Base-by-base conservation (phyloP, 2,329 filamentous ascomycete genomes). In the Bretziella fagacearum region DNA sequence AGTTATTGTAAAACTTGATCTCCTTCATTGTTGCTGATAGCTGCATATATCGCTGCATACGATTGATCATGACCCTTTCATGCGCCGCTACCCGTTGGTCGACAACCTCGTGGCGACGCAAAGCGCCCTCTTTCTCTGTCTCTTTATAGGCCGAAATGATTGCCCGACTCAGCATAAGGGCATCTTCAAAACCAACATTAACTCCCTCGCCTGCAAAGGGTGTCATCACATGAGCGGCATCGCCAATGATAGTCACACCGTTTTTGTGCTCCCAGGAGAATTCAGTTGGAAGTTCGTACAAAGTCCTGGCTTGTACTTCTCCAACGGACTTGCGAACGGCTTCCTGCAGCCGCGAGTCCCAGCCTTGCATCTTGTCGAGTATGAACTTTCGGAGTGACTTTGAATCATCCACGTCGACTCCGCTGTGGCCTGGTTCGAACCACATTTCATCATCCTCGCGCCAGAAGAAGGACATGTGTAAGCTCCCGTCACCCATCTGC, bases 151-250 rank as follows among this genome's bases (percentile, higher is more conserved):
- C 55, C 6, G 51, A 50, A 42, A 62, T 54, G 51, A 74, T 67
- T 5, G 63, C 61, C 25, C 60, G 55, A 0, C 66, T 67, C 17
- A 79, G 61, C 18, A 65, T 57, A 51, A 69, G 56, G 6, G 72
- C 66, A 55, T 79, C 74, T 40, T 66, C 62, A 56, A 79, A 65
- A 1, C 65, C 72, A 17, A 68, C 60, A 54, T 79, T 78, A 22
- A 77, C 73, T 2, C 74, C 74, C 49, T 74, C 73, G 4, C 74
- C 74, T 1, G 68, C 69, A 52, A 69, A 73, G 0, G 70, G 70
- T 1, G 68, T 66, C 70, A 75, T 74, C 18, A 76, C 54, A 56
- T 79, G 73, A 6, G 74, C 74, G 1, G 74, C 70, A 53, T 79
- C 73, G 4, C 75, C 75, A 22, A 77, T 62, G 11, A 76, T 55